phyloP scores from a whole-genome alignment of 768 basidiomycete genomes.

The Hortiboletus campestris region DNA sequence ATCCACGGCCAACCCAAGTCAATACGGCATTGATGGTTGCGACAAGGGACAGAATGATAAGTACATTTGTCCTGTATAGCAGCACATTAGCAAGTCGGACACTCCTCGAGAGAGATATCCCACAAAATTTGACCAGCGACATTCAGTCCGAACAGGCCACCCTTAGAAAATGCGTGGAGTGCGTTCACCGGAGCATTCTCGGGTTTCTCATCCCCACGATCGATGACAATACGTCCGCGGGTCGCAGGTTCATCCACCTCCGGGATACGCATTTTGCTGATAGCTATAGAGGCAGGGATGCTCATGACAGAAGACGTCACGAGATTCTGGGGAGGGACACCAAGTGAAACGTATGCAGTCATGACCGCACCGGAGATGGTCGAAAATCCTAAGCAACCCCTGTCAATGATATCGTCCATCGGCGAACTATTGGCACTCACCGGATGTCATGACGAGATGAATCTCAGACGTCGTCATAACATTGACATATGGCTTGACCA shows the following conservation, averaged over 20 bases:
- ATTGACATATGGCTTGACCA: constrained; percentile 82
- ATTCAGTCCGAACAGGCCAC: constrained; percentile 79
- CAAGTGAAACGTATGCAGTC: constrained; percentile 75
- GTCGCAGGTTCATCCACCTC: constrained; percentile 86
- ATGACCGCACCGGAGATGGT: constrained; percentile 92
- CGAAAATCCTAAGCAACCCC: constrained; percentile 56
- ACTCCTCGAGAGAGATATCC: constrained; percentile 21
- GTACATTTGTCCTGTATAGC: constrained; percentile 64
- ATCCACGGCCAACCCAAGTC: constrained; percentile 86
- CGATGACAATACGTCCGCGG: constrained; percentile 74
- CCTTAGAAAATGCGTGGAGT: constrained; percentile 85
- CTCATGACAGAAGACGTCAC: constrained; percentile 92
- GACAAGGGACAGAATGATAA: constrained; percentile 82
- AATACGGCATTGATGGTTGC: constrained; percentile 80
- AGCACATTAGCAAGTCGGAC: constrained; percentile 7
- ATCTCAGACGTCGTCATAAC: constrained; percentile 83
- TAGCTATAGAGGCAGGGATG: constrained; percentile 91
- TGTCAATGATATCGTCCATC: constrained; percentile 2
- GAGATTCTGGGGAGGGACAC: constrained; percentile 76
- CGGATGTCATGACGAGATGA: constrained; percentile 87
- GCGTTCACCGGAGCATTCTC: constrained; percentile 67
- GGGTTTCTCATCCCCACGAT: constrained; percentile 63
- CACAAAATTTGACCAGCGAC: constrained; percentile 88
- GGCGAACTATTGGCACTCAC: constrained; percentile 29
- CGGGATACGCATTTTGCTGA: constrained; percentile 84